Conservation (phyloP, 192 early-diverging fungal genomes). For the Backusella westeae region DNA sequence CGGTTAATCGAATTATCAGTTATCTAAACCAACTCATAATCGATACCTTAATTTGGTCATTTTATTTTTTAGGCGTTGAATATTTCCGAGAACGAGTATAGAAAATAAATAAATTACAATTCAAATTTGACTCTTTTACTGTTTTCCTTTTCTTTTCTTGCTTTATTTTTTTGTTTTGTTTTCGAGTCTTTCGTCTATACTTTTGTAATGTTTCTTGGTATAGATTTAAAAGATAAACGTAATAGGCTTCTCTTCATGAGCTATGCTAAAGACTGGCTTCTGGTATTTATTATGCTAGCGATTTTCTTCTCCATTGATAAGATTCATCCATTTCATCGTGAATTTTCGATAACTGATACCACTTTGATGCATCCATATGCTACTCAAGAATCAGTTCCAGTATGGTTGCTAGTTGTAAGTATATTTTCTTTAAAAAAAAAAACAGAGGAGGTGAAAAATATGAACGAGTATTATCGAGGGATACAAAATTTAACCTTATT, state of each 20-base stretch:
- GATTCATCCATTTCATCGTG: constrained; percentile 62
- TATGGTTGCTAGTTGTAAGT: constrained; percentile 35
- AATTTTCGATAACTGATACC: constrained; percentile 71
- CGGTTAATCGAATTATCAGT: not conserved
- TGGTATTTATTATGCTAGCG: constrained; percentile 54
- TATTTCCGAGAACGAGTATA: not conserved
- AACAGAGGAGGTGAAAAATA: not conserved
- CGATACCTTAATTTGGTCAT: not conserved
- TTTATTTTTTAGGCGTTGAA: not conserved
- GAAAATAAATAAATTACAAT: not conserved
- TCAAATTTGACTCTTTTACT: not conserved
- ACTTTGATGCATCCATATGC: constrained; percentile 61
- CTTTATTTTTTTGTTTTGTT: not conserved
- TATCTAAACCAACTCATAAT: not conserved
- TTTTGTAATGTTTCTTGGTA: not conserved
- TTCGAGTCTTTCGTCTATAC: not conserved
- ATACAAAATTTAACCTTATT: not conserved
- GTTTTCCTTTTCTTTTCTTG: not conserved
- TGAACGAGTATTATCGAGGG: not conserved
- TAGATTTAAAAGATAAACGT: constrained; percentile 2
- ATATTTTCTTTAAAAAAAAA: not conserved
- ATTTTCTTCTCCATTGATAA: constrained; percentile 57
- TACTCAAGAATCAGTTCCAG: constrained; percentile 42
- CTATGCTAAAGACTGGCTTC: constrained; percentile 39
- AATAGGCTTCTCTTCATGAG: constrained; percentile 20